A percentile compares a stretch with the other conserved stretches of the same genome.
These are phyloP conservation scores for Phyllosticta citrichinensis DNA, from an alignment of 2,329 filamentous ascomycete genomes.

Conservation along the genomic window DNA sequence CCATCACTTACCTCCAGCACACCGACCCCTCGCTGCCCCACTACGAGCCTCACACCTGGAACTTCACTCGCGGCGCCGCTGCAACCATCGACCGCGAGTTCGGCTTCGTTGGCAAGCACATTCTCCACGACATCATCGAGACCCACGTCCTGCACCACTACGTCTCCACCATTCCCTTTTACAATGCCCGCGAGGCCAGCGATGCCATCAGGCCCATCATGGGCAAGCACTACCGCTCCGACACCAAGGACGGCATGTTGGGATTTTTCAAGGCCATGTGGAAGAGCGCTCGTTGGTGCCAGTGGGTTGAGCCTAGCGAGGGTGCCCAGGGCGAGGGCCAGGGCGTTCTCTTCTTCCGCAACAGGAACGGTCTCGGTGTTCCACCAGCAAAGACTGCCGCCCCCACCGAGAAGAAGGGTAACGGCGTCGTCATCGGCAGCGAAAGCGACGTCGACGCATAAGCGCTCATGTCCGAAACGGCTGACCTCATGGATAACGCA, in stretches of 20 bases:
- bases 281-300: conserved; percentile 74
- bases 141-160: conserved; percentile 98
- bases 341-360: conserved; percentile 88
- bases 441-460: conserved; percentile 11
- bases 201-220: conserved; percentile 93
- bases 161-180: conserved; percentile 91
- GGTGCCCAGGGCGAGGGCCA: conserved; percentile 71
- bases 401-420: conserved; percentile 13
- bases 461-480: background rate
- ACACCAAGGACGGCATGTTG: conserved; percentile 62
- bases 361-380: conserved; percentile 76
- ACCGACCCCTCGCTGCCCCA: conserved; percentile 90
- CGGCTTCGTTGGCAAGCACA: conserved; percentile 81
- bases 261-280: conserved; percentile 83
- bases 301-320: conserved; percentile 92
- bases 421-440: conserved; percentile 7
- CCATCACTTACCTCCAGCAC: conserved; percentile 96
- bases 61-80: conserved; percentile 83
- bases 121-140: conserved; percentile 94
- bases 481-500: background rate
- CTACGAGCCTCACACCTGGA: conserved; percentile 81
- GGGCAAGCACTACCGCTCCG: conserved; percentile 87
- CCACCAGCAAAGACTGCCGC: conserved; percentile 37
- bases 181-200: conserved; percentile 86
- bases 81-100: conserved; percentile 97